Conservation (phyloP, 768 basidiomycete species). For the Psilocybe tampanensis region DNA sequence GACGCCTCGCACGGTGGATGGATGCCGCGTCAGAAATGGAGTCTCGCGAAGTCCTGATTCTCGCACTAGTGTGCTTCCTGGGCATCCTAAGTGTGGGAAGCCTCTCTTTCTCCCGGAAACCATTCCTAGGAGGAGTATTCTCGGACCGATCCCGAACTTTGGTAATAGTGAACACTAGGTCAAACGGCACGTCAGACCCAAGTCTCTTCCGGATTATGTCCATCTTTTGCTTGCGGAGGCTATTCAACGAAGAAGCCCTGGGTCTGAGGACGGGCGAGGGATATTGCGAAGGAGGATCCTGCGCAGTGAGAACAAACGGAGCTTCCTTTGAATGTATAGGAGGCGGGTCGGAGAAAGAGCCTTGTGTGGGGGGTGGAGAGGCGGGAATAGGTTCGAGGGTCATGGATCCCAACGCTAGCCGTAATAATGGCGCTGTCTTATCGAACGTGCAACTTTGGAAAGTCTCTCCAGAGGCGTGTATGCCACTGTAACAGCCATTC, state of each 20-base stretch:
- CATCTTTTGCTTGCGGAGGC: conserved; percentile 58
- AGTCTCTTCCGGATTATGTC: conserved; percentile 62
- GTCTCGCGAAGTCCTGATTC: conserved; percentile 24
- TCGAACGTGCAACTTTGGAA: conserved; percentile 15
- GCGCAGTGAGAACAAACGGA: neutral
- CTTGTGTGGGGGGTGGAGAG: conserved; percentile 21
- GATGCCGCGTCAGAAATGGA: conserved; percentile 19
- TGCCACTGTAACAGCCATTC: neutral
- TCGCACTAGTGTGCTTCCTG: conserved; percentile 10
- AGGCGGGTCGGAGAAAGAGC: conserved; percentile 14
- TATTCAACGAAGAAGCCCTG: conserved; percentile 41
- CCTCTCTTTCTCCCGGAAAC: conserved; percentile 3
- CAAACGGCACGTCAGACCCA: conserved; percentile 62
- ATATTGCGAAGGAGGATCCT: conserved; percentile 15
- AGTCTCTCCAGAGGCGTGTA: neutral
- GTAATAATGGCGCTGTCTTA: conserved; percentile 21
- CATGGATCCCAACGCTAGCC: conserved; percentile 18
- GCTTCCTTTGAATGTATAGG: neutral
- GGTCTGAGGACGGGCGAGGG: conserved; percentile 33
- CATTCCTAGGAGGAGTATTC: conserved; percentile 1
- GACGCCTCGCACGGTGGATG: conserved; percentile 21
- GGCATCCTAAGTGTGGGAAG: conserved; percentile 8
- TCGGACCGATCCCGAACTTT: neutral
- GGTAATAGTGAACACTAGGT: conserved; percentile 57
- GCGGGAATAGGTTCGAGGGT: conserved; percentile 31